phyloP scores from a whole-genome alignment of 2,329 filamentous ascomycete genomes.

The Neopestalotiopsis sp. region DNA sequence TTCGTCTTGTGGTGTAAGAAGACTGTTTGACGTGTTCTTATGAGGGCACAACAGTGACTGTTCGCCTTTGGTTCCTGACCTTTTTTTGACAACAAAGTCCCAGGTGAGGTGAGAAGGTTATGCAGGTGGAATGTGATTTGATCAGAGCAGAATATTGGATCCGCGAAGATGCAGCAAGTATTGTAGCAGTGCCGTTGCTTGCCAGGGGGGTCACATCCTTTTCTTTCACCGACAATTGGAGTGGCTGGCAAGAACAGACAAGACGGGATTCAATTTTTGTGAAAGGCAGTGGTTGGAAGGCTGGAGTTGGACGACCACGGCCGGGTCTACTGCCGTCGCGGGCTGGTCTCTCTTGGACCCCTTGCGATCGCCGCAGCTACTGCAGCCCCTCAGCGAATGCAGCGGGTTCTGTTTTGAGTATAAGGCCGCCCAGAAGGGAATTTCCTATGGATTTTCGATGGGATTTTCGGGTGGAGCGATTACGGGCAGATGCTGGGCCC shows the following conservation, averaged over 20 bases:
- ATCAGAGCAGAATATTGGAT: slow-evolving; percentile 17
- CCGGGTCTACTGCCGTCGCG: too few species aligned
- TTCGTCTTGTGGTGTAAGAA: neutral
- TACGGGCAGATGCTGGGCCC: neutral
- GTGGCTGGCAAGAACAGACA: slow-evolving; percentile 34
- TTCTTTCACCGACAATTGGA: slow-evolving; percentile 40
- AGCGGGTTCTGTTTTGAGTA: slow-evolving; percentile 2
- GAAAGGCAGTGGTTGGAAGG: too few species aligned
- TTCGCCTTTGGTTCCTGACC: neutral
- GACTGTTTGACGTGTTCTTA: neutral
- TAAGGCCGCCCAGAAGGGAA: neutral
- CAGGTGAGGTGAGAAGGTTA: slow-evolving; percentile 8
- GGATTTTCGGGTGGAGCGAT: neutral
- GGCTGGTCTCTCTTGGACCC: neutral
- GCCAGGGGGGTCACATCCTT: slow-evolving; percentile 9
- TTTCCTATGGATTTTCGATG: neutral
- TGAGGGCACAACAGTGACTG: neutral
- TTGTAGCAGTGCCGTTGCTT: slow-evolving; percentile 12
- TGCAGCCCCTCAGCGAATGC: slow-evolving; percentile 9
- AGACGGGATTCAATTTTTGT: neutral
- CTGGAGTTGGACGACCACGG: too few species aligned
- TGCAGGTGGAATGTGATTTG: slow-evolving; percentile 13
- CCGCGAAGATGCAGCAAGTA: neutral
- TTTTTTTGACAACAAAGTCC: neutral
- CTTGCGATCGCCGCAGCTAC: slow-evolving; percentile 11